These are phyloP conservation scores for Aureobasidium sp. DNA, from an alignment of 2,329 filamentous ascomycete genomes.

Conservation along the genomic window DNA sequence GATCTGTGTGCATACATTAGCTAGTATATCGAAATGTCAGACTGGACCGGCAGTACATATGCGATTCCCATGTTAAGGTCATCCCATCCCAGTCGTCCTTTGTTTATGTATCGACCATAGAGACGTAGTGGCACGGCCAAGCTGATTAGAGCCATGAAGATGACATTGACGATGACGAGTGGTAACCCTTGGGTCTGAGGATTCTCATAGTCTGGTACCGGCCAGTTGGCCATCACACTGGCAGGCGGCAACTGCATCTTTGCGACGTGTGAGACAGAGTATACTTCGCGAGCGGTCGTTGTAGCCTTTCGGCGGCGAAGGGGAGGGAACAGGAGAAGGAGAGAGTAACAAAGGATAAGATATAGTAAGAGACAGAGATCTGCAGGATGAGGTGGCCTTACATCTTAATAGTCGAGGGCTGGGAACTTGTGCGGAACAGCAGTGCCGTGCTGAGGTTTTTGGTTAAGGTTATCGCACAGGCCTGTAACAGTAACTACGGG, in stretches of 20 bases:
- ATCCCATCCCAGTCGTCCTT: slow-evolving; percentile 38
- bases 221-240: slow-evolving; percentile 33
- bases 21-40: neutral
- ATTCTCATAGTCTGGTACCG: slow-evolving; percentile 36
- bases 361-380: neutral
- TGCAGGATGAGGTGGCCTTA: slow-evolving; percentile 1
- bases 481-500: neutral
- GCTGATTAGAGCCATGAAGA: slow-evolving; percentile 33
- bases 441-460: neutral
- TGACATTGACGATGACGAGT: slow-evolving; percentile 34
- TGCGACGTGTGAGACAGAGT: neutral
- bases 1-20: neutral
- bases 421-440: neutral
- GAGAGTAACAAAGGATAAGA: neutral
- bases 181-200: slow-evolving; percentile 35
- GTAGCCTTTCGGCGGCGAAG: neutral
- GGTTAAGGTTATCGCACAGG: slow-evolving; percentile 12
- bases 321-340: neutral
- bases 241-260: slow-evolving; percentile 21
- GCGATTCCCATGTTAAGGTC: slow-evolving; percentile 37
- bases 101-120: slow-evolving; percentile 35
- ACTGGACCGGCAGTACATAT: slow-evolving; percentile 25
- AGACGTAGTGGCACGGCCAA: slow-evolving; percentile 32
- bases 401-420: neutral
- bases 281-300: neutral